phyloP scores from a whole-genome alignment of 495 filamentous ascomycete species.

The Trypethelium eluteriae region DNA sequence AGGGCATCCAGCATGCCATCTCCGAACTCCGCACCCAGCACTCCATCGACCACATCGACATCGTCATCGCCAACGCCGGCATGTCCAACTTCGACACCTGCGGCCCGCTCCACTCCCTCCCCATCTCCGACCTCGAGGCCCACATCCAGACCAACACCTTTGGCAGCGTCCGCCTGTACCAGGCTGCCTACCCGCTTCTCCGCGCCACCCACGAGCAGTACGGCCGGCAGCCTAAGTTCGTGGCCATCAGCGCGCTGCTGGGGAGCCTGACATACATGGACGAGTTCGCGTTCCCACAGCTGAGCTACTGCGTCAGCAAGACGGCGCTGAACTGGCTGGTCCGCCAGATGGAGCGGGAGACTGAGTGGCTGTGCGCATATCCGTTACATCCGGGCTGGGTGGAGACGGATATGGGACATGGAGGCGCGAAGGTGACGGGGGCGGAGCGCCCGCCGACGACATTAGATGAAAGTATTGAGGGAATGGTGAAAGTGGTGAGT shows the following conservation, averaged over 20 bases:
- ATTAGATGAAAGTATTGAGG: neutral
- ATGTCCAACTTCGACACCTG: slow-evolving; percentile 4
- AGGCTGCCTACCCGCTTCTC: neutral
- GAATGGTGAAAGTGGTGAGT: slow-evolving; percentile 6
- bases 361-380: neutral
- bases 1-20: neutral
- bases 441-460: neutral
- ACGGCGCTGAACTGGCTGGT: slow-evolving; percentile 11
- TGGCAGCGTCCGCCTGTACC: slow-evolving; percentile 5
- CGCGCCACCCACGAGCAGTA: neutral
- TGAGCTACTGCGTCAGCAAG: slow-evolving; percentile 8
- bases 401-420: slow-evolving; percentile 4
- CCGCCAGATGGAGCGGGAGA: slow-evolving; percentile 2
- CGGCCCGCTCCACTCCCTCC: slow-evolving; percentile 5
- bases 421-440: neutral
- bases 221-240: neutral
- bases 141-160: slow-evolving; percentile 16
- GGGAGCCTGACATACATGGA: neutral
- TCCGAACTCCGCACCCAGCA: neutral
- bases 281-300: neutral
- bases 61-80: slow-evolving; percentile 28
- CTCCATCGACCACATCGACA: slow-evolving; percentile 24
- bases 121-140: slow-evolving; percentile 13
- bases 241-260: neutral
- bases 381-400: slow-evolving; percentile 5